Percentiles rank a stretch among this genome's conserved stretches.
These are phyloP conservation scores for Lactarius hatsudake DNA, from an alignment of 768 basidiomycete genomes.

Conservation along the genomic window DNA sequence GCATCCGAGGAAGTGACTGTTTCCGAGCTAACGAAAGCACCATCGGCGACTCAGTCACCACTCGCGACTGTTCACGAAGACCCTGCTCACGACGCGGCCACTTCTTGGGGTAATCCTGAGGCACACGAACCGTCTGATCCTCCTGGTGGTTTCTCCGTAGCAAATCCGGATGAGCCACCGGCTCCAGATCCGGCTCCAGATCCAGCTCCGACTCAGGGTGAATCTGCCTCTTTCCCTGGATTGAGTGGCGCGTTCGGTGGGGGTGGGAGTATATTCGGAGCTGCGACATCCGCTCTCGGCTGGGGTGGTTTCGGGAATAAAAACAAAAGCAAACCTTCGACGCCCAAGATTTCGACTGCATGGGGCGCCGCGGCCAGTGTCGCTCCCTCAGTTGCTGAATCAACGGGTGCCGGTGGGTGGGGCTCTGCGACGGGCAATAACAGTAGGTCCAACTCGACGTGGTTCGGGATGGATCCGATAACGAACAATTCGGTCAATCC, in stretches of 20 bases:
- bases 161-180: constrained; percentile 3
- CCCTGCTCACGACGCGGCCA: not conserved
- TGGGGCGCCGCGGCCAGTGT: not conserved
- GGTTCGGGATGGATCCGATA: not conserved
- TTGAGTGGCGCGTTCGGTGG: not conserved
- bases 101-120: not conserved
- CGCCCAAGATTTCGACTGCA: not conserved
- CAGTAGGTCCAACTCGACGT: constrained; percentile 2
- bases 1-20: not conserved
- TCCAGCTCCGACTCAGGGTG: not conserved
- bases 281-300: constrained; percentile 6
- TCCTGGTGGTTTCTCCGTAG: constrained; percentile 3
- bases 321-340: constrained; percentile 10
- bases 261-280: constrained; percentile 1
- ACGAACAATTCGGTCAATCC: not conserved
- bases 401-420: constrained; percentile 14
- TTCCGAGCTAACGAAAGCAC: not conserved
- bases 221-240: not conserved
- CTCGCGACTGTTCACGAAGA: constrained; percentile 18
- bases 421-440: constrained; percentile 23
- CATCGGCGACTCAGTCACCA: constrained; percentile 4
- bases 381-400: constrained; percentile 8
- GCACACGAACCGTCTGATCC: not conserved
- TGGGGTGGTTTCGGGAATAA: constrained; percentile 21
- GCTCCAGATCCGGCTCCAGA: not conserved